Evolutionary conservation across 1,284 basidiomycete genomes (phyloP), one percentile per base, ranked within the genome.

Genomic region (Ustilago loliicola): DNA sequence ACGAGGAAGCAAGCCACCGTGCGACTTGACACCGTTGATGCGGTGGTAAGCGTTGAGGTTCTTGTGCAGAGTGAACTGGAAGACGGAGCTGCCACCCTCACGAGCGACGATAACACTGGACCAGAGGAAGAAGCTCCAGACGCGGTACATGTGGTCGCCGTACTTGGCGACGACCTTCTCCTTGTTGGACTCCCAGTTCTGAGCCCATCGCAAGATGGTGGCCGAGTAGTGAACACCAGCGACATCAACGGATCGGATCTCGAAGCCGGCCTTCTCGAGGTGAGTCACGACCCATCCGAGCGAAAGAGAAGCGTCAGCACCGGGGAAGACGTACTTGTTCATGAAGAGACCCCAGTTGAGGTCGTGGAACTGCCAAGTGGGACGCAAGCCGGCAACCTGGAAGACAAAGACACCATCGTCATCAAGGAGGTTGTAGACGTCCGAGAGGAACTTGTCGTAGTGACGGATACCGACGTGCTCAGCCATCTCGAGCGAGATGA

Each of bases 401-500:
- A 97, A 91, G 64, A 98, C 93, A 83, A 99, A 93, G 77, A 93
- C 90, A 59, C 96, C 96, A 80, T 98, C 93, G 87, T 99, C 96
- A 76, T 95, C 93, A 72, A 99, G 90, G 32, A 98, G 90, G 83
- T 96, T 91, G 87, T 98, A 98, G 66, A 99, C 91, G 87, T 98
- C 94, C 36, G 89, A 89, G 80, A 99, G 90, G 91, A 97, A 99
- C 50, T 92, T 88, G 54, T 90, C 90, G 87, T 99, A 99, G 72
- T 95, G 93, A 80, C 94, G 92, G 86, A 99, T 92, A 68, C 96
- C 96, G 75, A 99, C 97, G 76, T 86, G 85, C 78, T 99, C 97
- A 40, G 96, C 96, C 96, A 99, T 99, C 88, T 99, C 96, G 81
- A 99, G 90, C 81, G 92, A 93, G 59, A 96, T 94, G 75, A 99